Conservation (phyloP, 352 stramenopile species). For the Blastocystis sp. region DNA sequence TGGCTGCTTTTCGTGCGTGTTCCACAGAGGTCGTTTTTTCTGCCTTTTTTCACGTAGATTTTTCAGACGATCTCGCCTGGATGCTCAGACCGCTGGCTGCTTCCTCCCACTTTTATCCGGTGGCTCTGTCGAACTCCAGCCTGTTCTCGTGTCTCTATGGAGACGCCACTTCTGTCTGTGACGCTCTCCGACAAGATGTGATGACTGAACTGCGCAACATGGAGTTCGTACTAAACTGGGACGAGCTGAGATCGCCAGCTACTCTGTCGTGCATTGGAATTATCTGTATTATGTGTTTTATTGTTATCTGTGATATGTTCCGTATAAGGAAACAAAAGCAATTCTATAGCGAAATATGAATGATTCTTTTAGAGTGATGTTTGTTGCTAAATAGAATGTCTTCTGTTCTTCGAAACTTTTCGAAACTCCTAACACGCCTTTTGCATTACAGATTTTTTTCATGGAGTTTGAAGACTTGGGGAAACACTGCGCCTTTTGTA, state of each 20-base stretch:
- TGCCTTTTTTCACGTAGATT: neutral
- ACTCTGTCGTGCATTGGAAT: neutral
- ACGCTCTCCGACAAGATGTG: neutral
- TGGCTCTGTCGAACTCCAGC: neutral
- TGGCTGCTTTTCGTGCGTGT: neutral
- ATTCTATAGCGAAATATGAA: neutral
- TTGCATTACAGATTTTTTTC: neutral
- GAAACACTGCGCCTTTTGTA: slow-evolving; percentile 48
- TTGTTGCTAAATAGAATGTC: neutral
- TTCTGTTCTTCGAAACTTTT: neutral
- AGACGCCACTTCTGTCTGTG: neutral
- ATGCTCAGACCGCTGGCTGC: neutral
- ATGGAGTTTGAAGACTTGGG: slow-evolving; percentile 62
- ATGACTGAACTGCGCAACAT: neutral
- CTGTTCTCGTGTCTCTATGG: neutral
- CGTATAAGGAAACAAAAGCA: neutral
- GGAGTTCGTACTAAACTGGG: neutral
- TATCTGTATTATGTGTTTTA: neutral
- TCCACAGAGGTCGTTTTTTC: neutral
- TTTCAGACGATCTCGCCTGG: neutral
- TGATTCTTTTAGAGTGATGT: neutral
- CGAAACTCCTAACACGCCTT: neutral
- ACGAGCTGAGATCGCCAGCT: neutral
- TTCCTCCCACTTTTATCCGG: neutral
- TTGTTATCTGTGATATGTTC: neutral